phyloP scores from a whole-genome alignment of 441 rosid genomes.

The Eutrema salsugineum region DNA sequence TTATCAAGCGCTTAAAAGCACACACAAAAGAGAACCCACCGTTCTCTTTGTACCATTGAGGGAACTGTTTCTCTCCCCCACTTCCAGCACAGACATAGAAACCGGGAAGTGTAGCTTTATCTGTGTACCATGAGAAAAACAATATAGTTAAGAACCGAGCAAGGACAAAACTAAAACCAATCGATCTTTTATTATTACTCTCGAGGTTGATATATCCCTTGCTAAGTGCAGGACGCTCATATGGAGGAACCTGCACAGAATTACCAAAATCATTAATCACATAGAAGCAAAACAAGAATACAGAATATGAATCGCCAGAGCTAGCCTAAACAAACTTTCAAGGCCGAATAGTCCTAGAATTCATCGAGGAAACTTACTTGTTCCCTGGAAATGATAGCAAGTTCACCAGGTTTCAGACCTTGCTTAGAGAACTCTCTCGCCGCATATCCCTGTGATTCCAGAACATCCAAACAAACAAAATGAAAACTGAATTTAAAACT shows the following conservation, averaged over 20 bases:
- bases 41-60: slow-evolving; percentile 83
- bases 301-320: not conserved
- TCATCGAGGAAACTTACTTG: slow-evolving; percentile 38
- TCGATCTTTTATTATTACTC: slow-evolving; percentile 32
- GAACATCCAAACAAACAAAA: not conserved
- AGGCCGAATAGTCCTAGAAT: not conserved
- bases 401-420: slow-evolving; percentile 75
- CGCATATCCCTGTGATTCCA: slow-evolving; percentile 55
- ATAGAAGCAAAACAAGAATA: not conserved
- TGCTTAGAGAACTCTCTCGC: slow-evolving; percentile 83
- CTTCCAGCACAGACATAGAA: slow-evolving; percentile 75
- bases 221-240: slow-evolving; percentile 98
- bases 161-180: not conserved
- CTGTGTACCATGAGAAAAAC: slow-evolving; percentile 12
- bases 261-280: not conserved
- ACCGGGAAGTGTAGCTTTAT: slow-evolving; percentile 56
- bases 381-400: slow-evolving; percentile 86
- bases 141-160: not conserved
- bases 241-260: slow-evolving; percentile 66
- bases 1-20: not conserved
- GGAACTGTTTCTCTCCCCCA: slow-evolving; percentile 70
- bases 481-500: not conserved
- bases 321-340: not conserved
- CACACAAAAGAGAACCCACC: not conserved
- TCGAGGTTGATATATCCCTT: slow-evolving; percentile 82